Evolutionary conservation across 352 stramenopile species (phyloP).

Genomic region (Aphanomyces astaci): DNA sequence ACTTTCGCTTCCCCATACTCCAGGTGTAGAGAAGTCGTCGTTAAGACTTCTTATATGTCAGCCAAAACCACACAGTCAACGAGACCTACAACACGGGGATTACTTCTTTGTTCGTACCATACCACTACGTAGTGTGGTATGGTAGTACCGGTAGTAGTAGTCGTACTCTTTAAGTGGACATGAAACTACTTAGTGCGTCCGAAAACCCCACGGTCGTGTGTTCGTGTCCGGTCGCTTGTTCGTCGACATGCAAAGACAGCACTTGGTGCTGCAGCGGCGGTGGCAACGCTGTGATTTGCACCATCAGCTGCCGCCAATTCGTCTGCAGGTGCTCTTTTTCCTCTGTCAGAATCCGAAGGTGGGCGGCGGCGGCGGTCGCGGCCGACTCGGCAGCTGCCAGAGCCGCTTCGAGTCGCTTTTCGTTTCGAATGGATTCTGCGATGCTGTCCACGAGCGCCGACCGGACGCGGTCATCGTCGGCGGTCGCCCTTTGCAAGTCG

Average conservation of each 20-base stretch:
- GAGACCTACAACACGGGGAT: too few relatives aligned
- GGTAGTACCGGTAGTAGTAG: too few relatives aligned
- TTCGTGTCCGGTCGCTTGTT: too few relatives aligned
- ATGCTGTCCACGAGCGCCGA: slow-evolving; percentile 69
- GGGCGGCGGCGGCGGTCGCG: neutral
- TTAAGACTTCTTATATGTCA: too few relatives aligned
- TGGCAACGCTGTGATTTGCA: slow-evolving; percentile 62
- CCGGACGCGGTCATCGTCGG: slow-evolving; percentile 53
- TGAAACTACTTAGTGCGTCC: slow-evolving; percentile 63
- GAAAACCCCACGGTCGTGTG: slow-evolving; percentile 51
- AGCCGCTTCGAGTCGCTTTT: slow-evolving; percentile 42
- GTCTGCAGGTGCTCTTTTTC: slow-evolving; percentile 77
- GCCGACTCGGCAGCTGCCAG: neutral
- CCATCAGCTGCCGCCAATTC: slow-evolving; percentile 67
- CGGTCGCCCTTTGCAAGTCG: slow-evolving; percentile 45
- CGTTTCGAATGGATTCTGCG: slow-evolving; percentile 52
- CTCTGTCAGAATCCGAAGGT: slow-evolving; percentile 26
- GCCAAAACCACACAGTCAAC: too few relatives aligned
- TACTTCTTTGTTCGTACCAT: too few relatives aligned
- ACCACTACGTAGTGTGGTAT: too few relatives aligned
- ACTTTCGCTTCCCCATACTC: neutral
- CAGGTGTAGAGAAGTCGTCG: too few relatives aligned
- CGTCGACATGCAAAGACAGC: slow-evolving; percentile 37
- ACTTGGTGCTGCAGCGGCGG: slow-evolving; percentile 61
- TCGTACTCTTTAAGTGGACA: slow-evolving; percentile 26